Evolutionary conservation across 1,284 basidiomycete genomes (phyloP).

Genomic region (Apiotrichum brassicae): DNA sequence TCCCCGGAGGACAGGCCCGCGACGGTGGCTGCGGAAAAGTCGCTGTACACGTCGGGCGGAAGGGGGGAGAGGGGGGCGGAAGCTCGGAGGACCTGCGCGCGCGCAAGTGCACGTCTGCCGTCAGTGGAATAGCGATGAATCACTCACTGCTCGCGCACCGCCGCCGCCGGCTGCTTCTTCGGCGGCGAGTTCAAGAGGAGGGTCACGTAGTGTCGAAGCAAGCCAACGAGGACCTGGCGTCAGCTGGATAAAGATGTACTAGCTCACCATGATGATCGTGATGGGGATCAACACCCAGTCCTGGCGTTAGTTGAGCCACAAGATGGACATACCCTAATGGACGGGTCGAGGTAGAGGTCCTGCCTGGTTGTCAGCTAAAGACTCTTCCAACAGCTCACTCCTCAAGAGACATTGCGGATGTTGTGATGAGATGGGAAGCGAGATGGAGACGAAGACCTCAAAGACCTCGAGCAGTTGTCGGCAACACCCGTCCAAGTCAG

Average conservation of each 20-base stretch:
- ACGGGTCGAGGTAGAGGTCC: conserved; percentile 76
- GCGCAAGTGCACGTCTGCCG: conserved; percentile 69
- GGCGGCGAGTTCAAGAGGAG: conserved; percentile 76
- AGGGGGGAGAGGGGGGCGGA: conserved; percentile 73
- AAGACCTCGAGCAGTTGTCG: too few relatives aligned
- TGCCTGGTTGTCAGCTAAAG: conserved; percentile 21
- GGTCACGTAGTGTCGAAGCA: conserved; percentile 89
- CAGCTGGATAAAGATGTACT: conserved; percentile 15
- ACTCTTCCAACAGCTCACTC: conserved; percentile 2
- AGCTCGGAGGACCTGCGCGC: conserved; percentile 73
- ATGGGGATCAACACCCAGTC: conserved; percentile 84
- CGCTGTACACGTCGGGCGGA: conserved; percentile 64
- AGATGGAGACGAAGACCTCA: too few relatives aligned
- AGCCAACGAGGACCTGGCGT: conserved; percentile 78
- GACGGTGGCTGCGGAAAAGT: conserved; percentile 66
- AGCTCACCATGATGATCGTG: conserved; percentile 85
- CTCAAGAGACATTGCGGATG: conserved; percentile 9
- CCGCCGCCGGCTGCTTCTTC: conserved; percentile 69
- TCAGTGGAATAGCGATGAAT: conserved; percentile 1
- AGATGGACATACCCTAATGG: conserved; percentile 65
- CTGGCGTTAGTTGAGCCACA: conserved; percentile 20
- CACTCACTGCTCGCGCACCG: conserved; percentile 88
- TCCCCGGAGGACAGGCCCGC: conserved; percentile 65
- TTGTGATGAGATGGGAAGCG: too few relatives aligned
- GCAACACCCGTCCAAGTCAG: too few relatives aligned